Base-by-base conservation (phyloP, 192 early-diverging fungal species). In the Coemansia sp. region DNA sequence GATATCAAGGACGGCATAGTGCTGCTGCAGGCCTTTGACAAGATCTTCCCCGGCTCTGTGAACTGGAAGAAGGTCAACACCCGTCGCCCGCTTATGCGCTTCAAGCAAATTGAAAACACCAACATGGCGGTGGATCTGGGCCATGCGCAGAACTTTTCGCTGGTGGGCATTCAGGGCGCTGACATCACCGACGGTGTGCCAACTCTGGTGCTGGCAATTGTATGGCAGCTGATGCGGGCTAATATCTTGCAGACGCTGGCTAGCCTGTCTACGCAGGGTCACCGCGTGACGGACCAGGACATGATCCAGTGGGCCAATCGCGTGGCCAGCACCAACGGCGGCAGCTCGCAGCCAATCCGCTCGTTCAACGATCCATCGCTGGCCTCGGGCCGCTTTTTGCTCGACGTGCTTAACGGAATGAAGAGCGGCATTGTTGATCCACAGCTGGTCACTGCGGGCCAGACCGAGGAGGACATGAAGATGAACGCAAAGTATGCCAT, bases 201-300 rank as follows among this genome's bases (percentile, higher is more conserved):
- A 23, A 96, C 86, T 13, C 77, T 99, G 35, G 95, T 91, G 16
- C 81, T 99, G 23, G 92, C 88, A 38, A 64, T 94, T 14, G 93
- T 96, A 38, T 99, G 96, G 96, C 96, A 99, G 81, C 83, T 99
- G 79, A 99, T 99, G 96, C 88, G 96, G 15, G 91, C 91, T 53
- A 91, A 99, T 79, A 89, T 99, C 44, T 82, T 95, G 18, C 92
- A 92, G 63, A 96, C 95, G 9, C 80, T 99, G 60, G 86, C 90
- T 68, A 86, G 85, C 30, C 80, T 97, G 20, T 90, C 90, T 15
- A 83, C 88, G 42, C 79, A 82, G 50, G 94, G 94, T 28, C 73
- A 81, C 21, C 86, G 89, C 59, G 84, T 99, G 23, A 96, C 94
- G 6, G 96, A 99, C 45, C 68, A 73, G 42, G 96, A 96, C 70